phyloP scores from a whole-genome alignment of 495 filamentous ascomycete genomes.

The Articulospora tetracladia region DNA sequence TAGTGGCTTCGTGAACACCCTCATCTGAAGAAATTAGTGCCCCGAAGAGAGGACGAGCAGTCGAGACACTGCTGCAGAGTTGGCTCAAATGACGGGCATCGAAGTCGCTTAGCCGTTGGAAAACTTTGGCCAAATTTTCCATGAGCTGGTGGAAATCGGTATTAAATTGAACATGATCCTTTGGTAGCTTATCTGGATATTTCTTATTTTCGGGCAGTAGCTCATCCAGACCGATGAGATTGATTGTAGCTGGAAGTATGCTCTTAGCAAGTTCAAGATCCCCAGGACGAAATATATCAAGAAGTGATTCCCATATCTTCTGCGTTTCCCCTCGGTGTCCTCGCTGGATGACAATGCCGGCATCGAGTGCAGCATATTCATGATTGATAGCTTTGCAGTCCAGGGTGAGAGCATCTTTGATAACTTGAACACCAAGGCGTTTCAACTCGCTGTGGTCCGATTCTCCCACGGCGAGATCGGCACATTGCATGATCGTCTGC shows the following conservation, averaged over 20 bases:
- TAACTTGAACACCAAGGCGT: slow-evolving; percentile 53
- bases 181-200: slow-evolving; percentile 37
- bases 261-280: slow-evolving; percentile 63
- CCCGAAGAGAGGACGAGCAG: slow-evolving; percentile 34
- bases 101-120: slow-evolving; percentile 76
- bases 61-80: slow-evolving; percentile 59
- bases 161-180: slow-evolving; percentile 68
- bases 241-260: slow-evolving; percentile 65
- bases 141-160: slow-evolving; percentile 63
- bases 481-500: slow-evolving; percentile 38
- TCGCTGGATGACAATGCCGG: slow-evolving; percentile 55
- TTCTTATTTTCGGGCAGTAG: slow-evolving; percentile 48
- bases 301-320: slow-evolving; percentile 71
- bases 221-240: slow-evolving; percentile 67
- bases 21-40: slow-evolving; percentile 52
- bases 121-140: slow-evolving; percentile 63
- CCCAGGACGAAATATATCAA: slow-evolving; percentile 60
- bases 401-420: slow-evolving; percentile 65
- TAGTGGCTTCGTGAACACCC: slow-evolving; percentile 65
- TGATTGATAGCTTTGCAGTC: slow-evolving; percentile 71
- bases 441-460: slow-evolving; percentile 37
- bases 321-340: slow-evolving; percentile 61
- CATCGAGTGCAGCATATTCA: slow-evolving; percentile 63
- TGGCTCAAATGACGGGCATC: slow-evolving; percentile 55
- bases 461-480: slow-evolving; percentile 31